Conservation (phyloP, 345 rosid genomes). For the Raphanus sativus region DNA sequence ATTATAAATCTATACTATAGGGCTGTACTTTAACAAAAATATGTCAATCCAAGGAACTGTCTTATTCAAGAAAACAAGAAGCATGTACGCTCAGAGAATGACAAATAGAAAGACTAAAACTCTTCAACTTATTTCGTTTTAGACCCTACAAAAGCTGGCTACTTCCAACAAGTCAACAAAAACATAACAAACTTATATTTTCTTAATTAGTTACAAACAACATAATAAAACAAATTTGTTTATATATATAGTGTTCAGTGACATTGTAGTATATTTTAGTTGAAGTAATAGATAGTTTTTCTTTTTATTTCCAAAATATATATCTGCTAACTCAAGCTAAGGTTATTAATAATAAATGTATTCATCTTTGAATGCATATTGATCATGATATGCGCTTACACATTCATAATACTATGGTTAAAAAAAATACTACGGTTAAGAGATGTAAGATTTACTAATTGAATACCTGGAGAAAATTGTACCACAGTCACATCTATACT, state of each 20-base stretch:
- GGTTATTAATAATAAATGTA: background rate
- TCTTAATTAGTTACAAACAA: background rate
- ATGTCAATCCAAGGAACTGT: slow-evolving; percentile 27
- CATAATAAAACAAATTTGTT: background rate
- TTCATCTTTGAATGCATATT: background rate
- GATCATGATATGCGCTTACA: background rate
- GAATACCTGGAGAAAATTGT: slow-evolving; percentile 79
- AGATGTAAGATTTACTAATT: background rate
- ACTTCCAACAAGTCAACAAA: slow-evolving; percentile 14
- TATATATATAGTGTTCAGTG: slow-evolving; percentile 1
- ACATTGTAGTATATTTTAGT: background rate
- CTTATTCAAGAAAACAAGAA: slow-evolving; percentile 24
- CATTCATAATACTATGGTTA: background rate
- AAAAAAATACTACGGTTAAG: background rate
- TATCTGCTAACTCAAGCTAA: background rate
- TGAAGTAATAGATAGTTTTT: background rate
- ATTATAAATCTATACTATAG: background rate
- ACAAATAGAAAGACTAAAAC: background rate
- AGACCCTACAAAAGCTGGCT: slow-evolving; percentile 26
- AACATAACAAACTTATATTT: background rate
- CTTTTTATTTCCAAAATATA: background rate
- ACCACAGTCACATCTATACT: slow-evolving; percentile 95
- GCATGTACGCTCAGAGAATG: slow-evolving; percentile 19
- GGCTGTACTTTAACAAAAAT: slow-evolving; percentile 5
- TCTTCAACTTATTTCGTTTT: background rate